Evolutionary conservation across 257 asterid genomes (phyloP), one percentile per base, ranked within the genome.

Genomic region (Anisodus acutangulus): DNA sequence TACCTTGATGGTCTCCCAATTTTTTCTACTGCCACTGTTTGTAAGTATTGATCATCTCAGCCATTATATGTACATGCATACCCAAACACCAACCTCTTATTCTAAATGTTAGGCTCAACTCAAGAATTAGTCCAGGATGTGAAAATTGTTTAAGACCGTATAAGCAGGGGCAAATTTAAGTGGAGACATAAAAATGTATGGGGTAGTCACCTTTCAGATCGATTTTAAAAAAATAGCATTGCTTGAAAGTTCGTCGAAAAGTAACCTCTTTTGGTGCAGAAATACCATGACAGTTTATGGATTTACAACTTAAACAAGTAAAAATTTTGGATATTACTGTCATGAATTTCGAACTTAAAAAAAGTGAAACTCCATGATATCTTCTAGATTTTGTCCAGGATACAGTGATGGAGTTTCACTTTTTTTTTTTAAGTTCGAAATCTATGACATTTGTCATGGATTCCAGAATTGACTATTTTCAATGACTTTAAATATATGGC

Each of bases 1-100:
- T 91, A 35, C 81, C 85, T 89, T 0, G 98, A 92, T 66, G 97
- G 97, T 12, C 63, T 85, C 17, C 79, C 83, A 60, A 91, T 97
- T 17, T 95, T 82, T 37, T 84, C 82, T 2, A 87, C 98, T 0
- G 93, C 98, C 37, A 91, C 97, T 2, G 92, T 93, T 35, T 91
- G 98, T 93, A 80, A 31, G 81, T 51, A 22, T 26, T 5, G 8
- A 72, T 66, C 19, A 66, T 72, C 47, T 19, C 22, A 17, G 3
- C 26, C 43, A 64, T 10, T 26, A 64, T 16, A 16, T 54, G 4
- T 12, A 3, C 2, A 12, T 8, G 9, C 58, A 54, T 8, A 49
- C 9, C 58, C 5, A 54, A 54, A 54, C 57, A 51, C 10, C 57
- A 51, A 51, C 57, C 57, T 51, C 57, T 51, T 10, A 9, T 51